phyloP scores from a whole-genome alignment of 495 filamentous ascomycete genomes.

The Parathielavia hyrcaniae region DNA sequence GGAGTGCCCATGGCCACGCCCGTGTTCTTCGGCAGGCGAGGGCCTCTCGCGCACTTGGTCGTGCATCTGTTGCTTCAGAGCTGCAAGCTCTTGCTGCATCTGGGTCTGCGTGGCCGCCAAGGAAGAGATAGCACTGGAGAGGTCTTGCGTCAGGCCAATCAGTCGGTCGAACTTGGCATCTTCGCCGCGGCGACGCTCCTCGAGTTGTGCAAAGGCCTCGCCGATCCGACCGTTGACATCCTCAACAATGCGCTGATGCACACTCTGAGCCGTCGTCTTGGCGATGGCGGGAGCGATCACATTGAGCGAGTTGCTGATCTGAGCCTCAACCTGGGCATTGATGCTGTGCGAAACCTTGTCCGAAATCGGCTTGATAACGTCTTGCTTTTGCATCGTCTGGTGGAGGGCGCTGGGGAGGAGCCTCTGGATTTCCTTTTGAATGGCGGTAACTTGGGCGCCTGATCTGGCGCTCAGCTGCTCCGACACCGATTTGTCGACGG shows the following conservation, averaged over 20 bases:
- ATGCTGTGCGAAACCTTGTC: slow-evolving; percentile 64
- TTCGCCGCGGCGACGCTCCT: slow-evolving; percentile 64
- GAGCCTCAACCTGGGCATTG: slow-evolving; percentile 58
- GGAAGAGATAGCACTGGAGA: slow-evolving; percentile 65
- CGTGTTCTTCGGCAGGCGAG: slow-evolving; percentile 7
- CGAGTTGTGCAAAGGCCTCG: slow-evolving; percentile 45
- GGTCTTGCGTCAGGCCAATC: slow-evolving; percentile 58
- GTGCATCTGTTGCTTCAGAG: slow-evolving; percentile 25
- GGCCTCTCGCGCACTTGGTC: slow-evolving; percentile 24
- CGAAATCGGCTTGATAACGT: slow-evolving; percentile 60
- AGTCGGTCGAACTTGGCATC: slow-evolving; percentile 77
- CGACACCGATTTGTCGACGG: slow-evolving; percentile 42
- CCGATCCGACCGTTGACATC: slow-evolving; percentile 35
- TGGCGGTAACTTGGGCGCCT: slow-evolving; percentile 44
- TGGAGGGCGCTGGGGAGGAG: slow-evolving; percentile 37
- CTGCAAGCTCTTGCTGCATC: slow-evolving; percentile 25
- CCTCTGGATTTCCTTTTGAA: slow-evolving; percentile 59
- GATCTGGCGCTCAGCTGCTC: slow-evolving; percentile 40
- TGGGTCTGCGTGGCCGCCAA: slow-evolving; percentile 58
- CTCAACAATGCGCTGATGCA: slow-evolving; percentile 48
- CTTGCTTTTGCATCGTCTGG: slow-evolving; percentile 60
- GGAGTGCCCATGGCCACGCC: slow-evolving; percentile 14
- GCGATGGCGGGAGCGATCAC: slow-evolving; percentile 61
- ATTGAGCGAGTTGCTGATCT: slow-evolving; percentile 56
- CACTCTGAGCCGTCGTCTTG: slow-evolving; percentile 46